Conservation (phyloP, 2,329 filamentous ascomycete genomes). For the Kalmusia sp. region DNA sequence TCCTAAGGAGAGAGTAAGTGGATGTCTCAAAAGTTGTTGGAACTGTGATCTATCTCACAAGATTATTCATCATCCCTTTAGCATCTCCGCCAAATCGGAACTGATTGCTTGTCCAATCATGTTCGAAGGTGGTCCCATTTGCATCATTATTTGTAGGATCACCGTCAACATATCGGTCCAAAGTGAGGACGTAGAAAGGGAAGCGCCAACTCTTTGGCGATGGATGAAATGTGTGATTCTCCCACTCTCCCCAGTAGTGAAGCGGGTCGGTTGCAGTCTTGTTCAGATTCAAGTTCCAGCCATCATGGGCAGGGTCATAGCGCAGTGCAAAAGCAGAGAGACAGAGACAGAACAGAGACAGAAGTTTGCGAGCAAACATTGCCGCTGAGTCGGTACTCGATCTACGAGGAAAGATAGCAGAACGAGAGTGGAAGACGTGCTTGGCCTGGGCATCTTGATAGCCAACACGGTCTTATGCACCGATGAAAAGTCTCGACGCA, state of each 20-base stretch:
- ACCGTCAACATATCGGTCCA: slow-evolving; percentile 70
- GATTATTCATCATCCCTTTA: slow-evolving; percentile 62
- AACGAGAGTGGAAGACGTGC: slow-evolving; percentile 11
- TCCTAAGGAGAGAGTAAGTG: slow-evolving; percentile 43
- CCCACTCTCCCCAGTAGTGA: slow-evolving; percentile 66
- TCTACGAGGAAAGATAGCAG: slow-evolving; percentile 7
- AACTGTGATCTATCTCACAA: slow-evolving; percentile 35
- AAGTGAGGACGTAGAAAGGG: slow-evolving; percentile 70
- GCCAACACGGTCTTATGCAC: slow-evolving; percentile 16
- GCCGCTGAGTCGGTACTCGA: slow-evolving; percentile 17
- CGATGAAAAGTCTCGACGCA: slow-evolving; percentile 10
- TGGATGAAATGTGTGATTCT: slow-evolving; percentile 58
- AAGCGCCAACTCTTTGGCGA: slow-evolving; percentile 70
- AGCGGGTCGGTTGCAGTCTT: slow-evolving; percentile 61
- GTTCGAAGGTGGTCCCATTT: slow-evolving; percentile 67
- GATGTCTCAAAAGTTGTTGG: not conserved
- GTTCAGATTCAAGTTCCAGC: slow-evolving; percentile 69
- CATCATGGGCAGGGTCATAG: slow-evolving; percentile 59
- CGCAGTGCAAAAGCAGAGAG: slow-evolving; percentile 25
- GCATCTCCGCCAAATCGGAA: slow-evolving; percentile 70
- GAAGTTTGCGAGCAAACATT: slow-evolving; percentile 20
- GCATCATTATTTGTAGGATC: slow-evolving; percentile 69
- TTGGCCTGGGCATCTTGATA: slow-evolving; percentile 7
- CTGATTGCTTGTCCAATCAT: slow-evolving; percentile 66
- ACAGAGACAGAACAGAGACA: slow-evolving; percentile 22